phyloP scores from a whole-genome alignment of 306 rosid species.

The Trifolium subterraneum region DNA sequence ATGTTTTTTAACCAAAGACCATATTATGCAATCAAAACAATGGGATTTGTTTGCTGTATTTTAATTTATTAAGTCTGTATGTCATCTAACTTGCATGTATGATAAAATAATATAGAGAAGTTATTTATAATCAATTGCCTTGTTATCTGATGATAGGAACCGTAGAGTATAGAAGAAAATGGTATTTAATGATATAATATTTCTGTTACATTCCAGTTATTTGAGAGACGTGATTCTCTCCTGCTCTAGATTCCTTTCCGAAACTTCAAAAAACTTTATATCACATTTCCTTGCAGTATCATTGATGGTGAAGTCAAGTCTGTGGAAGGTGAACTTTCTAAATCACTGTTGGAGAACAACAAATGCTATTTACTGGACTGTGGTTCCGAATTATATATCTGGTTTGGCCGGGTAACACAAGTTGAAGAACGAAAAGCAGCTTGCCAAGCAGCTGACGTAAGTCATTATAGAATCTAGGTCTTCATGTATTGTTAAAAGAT shows the following conservation, averaged over 20 bases:
- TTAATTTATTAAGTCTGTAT: background rate
- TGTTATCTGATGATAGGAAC: constrained; percentile 1
- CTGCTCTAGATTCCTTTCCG: background rate
- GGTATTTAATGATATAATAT: background rate
- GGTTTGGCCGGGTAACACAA: constrained; percentile 97
- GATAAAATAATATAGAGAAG: constrained; percentile 21
- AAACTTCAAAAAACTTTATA: constrained; percentile 31
- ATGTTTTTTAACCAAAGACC: background rate
- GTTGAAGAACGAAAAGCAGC: constrained; percentile 95
- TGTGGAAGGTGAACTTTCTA: constrained; percentile 78
- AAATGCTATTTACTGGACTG: constrained; percentile 88
- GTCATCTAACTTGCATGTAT: background rate
- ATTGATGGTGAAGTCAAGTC: constrained; percentile 69
- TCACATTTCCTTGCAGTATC: constrained; percentile 62
- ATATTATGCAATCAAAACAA: constrained; percentile 5
- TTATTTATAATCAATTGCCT: constrained; percentile 14
- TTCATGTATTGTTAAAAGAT: constrained; percentile 35
- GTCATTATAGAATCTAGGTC: constrained; percentile 26
- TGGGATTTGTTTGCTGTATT: background rate
- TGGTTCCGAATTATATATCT: constrained; percentile 85
- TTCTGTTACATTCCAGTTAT: background rate
- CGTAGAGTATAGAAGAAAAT: constrained; percentile 1
- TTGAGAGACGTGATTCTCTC: background rate
- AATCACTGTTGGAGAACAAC: constrained; percentile 86
- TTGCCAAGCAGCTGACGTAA: constrained; percentile 86